Conservation (phyloP, 1,139 yeast species). For the Geotrichum histeridarum region DNA sequence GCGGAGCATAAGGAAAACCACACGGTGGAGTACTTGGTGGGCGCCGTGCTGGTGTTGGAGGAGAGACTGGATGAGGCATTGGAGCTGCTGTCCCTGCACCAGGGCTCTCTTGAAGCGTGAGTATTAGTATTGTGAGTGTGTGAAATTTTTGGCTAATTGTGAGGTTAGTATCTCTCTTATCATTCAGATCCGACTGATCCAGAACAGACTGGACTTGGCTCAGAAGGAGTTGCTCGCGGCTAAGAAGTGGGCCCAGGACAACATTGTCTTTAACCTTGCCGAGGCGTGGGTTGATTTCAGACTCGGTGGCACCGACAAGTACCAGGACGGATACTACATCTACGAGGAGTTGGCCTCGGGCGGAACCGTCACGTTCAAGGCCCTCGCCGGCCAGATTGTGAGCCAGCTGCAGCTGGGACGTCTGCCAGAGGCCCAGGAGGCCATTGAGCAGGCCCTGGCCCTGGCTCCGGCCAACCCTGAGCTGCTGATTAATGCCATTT, state of each 20-base stretch:
- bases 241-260: conserved; percentile 56
- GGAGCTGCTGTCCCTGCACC: conserved; percentile 30
- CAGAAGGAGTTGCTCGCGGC: conserved; percentile 34
- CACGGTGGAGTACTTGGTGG: conserved; percentile 36
- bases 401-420: conserved; percentile 46
- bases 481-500: conserved; percentile 54
- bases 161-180: conserved; percentile 31
- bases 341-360: conserved; percentile 62
- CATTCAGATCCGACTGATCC: conserved; percentile 38
- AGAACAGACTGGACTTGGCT: conserved; percentile 37
- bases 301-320: conserved; percentile 53
- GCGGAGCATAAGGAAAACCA: conserved; percentile 25
- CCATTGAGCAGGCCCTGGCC: conserved; percentile 43
- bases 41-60: conserved; percentile 33
- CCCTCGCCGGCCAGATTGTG: conserved; percentile 45
- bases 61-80: conserved; percentile 36
- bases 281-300: conserved; percentile 57
- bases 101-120: conserved; percentile 35
- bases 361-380: conserved; percentile 44
- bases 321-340: conserved; percentile 62
- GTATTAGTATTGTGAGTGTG: neutral
- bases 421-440: conserved; percentile 44
- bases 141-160: neutral
- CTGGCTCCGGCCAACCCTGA: conserved; percentile 43
- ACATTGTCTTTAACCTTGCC: conserved; percentile 59